Evolutionary conservation across 1,284 basidiomycete species (phyloP), one percentile per base, ranked within the genome.

Genomic region (Ustilago xerochloae): DNA sequence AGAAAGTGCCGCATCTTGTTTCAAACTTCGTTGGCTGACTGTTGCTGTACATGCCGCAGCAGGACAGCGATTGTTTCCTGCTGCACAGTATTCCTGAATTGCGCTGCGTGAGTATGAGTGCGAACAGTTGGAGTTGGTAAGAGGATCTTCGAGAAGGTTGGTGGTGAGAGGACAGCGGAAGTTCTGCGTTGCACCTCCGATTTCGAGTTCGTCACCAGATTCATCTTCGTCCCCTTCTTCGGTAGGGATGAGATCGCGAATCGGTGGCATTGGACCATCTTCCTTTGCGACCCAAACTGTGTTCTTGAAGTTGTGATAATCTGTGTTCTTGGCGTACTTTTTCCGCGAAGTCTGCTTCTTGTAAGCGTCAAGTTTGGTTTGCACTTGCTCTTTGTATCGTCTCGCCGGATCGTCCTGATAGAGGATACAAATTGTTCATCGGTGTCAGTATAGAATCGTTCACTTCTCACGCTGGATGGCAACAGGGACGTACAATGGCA

Each of bases 121-220:
- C 12, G 38, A 57, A 58, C 73, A 75, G 3, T 12, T 24, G 6
- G 68, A 77, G 63, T 65, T 71, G n/a, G 75, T 55, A 12, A 81
- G 36, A 0, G 81, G 80, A 50, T 82, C 74, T 26, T 64, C 63
- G 12, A 82, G 62, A 12, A 81, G 53, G 33, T 65, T 65, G 5
- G 73, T 61, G 0, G 78, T 75, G 20, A 81, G 49, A 1, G 81
- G 81, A 46, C 81, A 82, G 16, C 75, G 61, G 67, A 75, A 81
- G 53, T 80, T 68, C 28, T 68, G 71, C 24, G 59, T 55, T 2
- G 47, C 41, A 16, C 76, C 79, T 16, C 81, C 79, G 13, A 74
- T 56, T 5, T 72, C 60, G 24, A 81, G 63, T 0, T 81, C 79
- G 9, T 81, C 77, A 56, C 75, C 78, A 6, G 59, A 64, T 30